Percentiles rank a stretch among this genome's conserved stretches.
Evolutionary conservation across 345 rosid genomes (phyloP).

Genomic region (Theobroma cacao): DNA sequence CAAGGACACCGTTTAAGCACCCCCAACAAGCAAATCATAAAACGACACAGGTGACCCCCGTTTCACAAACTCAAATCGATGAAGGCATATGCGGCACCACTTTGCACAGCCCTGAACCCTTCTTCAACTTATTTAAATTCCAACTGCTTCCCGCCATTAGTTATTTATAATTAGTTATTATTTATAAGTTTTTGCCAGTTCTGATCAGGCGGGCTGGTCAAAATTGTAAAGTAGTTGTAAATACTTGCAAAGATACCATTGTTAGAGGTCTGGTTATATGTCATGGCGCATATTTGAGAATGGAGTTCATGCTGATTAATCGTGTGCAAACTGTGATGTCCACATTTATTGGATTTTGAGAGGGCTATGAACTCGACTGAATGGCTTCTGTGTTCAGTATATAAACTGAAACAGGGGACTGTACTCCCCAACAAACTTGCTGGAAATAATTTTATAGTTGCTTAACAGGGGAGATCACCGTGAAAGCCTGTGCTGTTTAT

Average conservation of each 20-base stretch:
- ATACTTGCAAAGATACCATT: neutral
- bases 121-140: too few relatives aligned
- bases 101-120: too few relatives aligned
- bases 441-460: neutral
- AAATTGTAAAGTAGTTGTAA: conserved; percentile 12
- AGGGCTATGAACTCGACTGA: neutral
- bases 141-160: too few relatives aligned
- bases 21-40: too few relatives aligned
- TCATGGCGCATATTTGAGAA: neutral
- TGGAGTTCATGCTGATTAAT: neutral
- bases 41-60: too few relatives aligned
- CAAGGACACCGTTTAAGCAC: too few relatives aligned
- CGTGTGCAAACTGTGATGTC: neutral
- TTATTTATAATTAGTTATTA: too few relatives aligned
- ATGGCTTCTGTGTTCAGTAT: neutral
- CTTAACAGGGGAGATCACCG: neutral
- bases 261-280: neutral
- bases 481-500: neutral
- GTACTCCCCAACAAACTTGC: too few relatives aligned
- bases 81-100: too few relatives aligned
- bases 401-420: neutral
- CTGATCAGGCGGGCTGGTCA: neutral
- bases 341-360: neutral
- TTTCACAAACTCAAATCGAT: too few relatives aligned
- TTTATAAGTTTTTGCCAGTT: neutral